Evolutionary conservation across 148 eudicot species (phyloP), one percentile per base, ranked within the genome.

Genomic region (Dysphania ambrosioides): DNA sequence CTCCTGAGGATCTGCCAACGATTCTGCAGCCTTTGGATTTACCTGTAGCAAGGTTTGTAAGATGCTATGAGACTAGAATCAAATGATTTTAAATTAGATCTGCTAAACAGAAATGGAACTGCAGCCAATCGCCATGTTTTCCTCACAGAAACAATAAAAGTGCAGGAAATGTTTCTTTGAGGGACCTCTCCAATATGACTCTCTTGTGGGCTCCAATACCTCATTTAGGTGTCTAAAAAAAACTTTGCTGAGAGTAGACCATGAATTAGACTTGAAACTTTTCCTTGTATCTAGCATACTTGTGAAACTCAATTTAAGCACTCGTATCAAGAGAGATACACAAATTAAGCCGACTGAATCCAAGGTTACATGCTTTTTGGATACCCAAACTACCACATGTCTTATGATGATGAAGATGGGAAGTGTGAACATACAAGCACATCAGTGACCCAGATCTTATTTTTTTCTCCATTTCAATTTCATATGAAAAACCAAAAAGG

Each of bases 1-100:
- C 73, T 92, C 93, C 78, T 88, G 86, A 26, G 97, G 98, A 87
- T 95, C 98, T 68, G 98, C 98, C 79, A 95, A 85, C 40, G 98
- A 86, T 68, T 95, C 96, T 44, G 98, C 98, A 81, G 98, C 98
- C 88, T 95, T 92, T 35, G 88, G 85, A 81, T 91, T 93, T 64
- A 93, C 86, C 97, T 93, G 86, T 70, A 81, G 41, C 21, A 68
- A 27, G 21, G 15, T 31, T 4, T 58, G 42, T 40, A 53, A 18
- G 27, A 70, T 53, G 38, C 42, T 66, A 59, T 79, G 49, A 59
- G 78, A 62, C 19, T 58, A 41, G 7, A 32, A 60, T 24, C 24
- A 19, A 71, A 32, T 34, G 5, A 18, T 34, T 71, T 35, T 18
- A 3, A 31, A 11, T 2, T 6, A 26, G 1, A 4, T 71, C 73